Evolutionary conservation across 2,329 filamentous ascomycete species (phyloP), one percentile per base, ranked within the genome.

Genomic region (Phyllachora maydis): DNA sequence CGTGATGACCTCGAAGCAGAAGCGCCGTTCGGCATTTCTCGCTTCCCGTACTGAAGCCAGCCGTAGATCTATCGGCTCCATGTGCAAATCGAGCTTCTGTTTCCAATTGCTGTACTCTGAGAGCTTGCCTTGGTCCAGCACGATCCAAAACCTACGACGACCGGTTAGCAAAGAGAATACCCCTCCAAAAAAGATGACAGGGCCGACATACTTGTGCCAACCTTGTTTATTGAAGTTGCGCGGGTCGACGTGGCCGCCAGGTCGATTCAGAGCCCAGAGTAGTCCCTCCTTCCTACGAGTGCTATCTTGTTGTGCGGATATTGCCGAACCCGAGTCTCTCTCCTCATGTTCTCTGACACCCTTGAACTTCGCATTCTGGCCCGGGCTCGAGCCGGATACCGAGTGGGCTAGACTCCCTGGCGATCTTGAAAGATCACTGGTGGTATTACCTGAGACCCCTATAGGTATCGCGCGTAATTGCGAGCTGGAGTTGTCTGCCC

Each of bases 51-150:
- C 90, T 10, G 88, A 95, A 7, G 88, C 88, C 69, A 95, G 88
- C 17, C 88, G 76, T 21, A 98, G 57, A 45, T 98, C 90, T 33
- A 98, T 95, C 0, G 88, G 88, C 2, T 95, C 88, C 69, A 92
- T 95, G 44, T 98, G 90, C 14, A 95, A 56, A 46, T 98, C 88
- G 13, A 98, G 64, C 44, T 70, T 85, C 44, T 98, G 81, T 49
- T 98, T 98, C 88, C 88, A 98, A 45, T 98, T 95, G 43, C 83
- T 92, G 49, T 98, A 98, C 42, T 98, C 88, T 2, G 85, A 93
- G 10, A 98, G 60, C 43, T 88, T 92, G 13, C 88, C 88, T 47
- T 92, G 83, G 43, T 95, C 90, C 21, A 98, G 59, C 3, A 98
- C 88, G 32, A 98, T 90, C 88, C 88, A 98, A 49, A 95, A 98